A percentile compares a stretch with the other conserved stretches of the same genome.
Conservation (phyloP, 73 alveolate species). For the Vitrella brassicaformis region DNA sequence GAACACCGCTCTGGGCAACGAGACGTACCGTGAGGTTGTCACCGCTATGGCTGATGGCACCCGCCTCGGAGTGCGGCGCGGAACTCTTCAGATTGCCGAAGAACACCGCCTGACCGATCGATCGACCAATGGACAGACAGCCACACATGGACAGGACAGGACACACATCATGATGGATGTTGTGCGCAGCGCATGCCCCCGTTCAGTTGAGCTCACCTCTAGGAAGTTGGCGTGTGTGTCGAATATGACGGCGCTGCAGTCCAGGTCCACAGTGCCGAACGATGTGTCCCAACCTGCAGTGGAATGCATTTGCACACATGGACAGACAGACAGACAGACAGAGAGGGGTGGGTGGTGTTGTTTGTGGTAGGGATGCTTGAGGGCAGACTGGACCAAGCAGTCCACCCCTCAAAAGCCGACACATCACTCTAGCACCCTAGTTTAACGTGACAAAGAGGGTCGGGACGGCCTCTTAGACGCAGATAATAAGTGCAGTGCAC, state of each 20-base stretch:
- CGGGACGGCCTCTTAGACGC: no score
- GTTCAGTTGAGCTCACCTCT: no score
- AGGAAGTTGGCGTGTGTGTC: background rate
- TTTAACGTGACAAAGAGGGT: no score
- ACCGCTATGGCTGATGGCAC: background rate
- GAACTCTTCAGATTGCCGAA: background rate
- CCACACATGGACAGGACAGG: no score
- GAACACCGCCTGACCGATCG: background rate
- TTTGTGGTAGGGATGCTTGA: no score
- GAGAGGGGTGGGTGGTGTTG: no score
- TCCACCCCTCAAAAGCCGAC: no score
- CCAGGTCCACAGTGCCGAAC: background rate
- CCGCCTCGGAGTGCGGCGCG: background rate
- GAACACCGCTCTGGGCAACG: no score
- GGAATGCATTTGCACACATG: background rate
- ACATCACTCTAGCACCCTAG: no score
- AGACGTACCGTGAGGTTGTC: constrained; percentile 2
- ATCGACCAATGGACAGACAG: background rate
- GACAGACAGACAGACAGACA: background rate
- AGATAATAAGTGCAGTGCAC: no score
- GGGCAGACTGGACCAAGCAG: background rate
- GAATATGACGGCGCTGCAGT: background rate
- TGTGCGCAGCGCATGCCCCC: background rate
- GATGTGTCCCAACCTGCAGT: background rate
- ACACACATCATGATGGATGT: no score